phyloP scores from a whole-genome alignment of 2,329 filamentous ascomycete genomes.

The Trichophyton equinum region DNA sequence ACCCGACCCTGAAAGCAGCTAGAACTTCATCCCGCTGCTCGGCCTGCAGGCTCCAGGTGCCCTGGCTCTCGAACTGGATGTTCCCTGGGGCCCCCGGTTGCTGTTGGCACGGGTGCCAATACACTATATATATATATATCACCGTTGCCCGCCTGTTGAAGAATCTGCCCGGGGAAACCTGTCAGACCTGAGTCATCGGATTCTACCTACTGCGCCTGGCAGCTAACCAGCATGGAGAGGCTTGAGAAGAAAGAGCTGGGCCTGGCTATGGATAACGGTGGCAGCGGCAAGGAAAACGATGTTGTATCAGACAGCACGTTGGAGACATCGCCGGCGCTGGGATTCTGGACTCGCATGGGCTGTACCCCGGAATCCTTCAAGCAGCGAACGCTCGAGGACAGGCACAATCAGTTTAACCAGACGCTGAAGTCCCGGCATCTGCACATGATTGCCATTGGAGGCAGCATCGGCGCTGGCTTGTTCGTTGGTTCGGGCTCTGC shows the following conservation, averaged over 20 bases:
- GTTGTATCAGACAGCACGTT: background rate
- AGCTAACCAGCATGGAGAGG: background rate
- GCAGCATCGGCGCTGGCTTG: slow-evolving; percentile 23
- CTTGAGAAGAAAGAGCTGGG: background rate
- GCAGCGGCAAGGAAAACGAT: background rate
- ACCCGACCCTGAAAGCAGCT: background rate
- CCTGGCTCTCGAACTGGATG: background rate
- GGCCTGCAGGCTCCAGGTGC: background rate
- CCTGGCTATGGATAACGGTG: background rate
- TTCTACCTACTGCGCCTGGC: background rate
- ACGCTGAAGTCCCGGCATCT: slow-evolving; percentile 24
- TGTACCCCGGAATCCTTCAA: slow-evolving; percentile 30
- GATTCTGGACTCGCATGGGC: slow-evolving; percentile 30
- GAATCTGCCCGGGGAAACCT: background rate
- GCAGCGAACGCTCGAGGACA: slow-evolving; percentile 17
- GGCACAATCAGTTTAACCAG: slow-evolving; percentile 19
- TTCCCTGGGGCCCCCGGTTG: background rate
- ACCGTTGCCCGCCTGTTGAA: background rate
- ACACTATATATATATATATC: background rate
- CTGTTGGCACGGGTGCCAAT: background rate
- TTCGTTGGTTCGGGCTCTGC: slow-evolving; percentile 31
- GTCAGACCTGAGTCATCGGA: background rate
- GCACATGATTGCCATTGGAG: slow-evolving; percentile 31
- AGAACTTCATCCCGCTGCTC: background rate
- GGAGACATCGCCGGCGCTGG: slow-evolving; percentile 5